Base-by-base conservation (phyloP, 2,329 filamentous ascomycete genomes). In the Epichloe scottii region DNA sequence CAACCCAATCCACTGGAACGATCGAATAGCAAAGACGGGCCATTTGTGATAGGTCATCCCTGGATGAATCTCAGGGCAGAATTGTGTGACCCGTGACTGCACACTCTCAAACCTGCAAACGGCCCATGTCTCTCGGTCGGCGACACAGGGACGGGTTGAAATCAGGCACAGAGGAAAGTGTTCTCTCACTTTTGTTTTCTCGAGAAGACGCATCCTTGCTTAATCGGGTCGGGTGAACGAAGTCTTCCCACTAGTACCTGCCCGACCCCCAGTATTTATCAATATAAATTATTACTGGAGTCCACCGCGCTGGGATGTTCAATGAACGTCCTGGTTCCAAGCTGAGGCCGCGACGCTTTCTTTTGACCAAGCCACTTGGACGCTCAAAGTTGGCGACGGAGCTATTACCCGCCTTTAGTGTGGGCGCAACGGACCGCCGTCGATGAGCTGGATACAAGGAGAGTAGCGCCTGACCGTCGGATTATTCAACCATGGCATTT, bases 121-220 rank as follows among this genome's bases (percentile, higher is more conserved):
- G 41, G 41, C n/a, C 21, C 41, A 43, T 43, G 41, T 30, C 41
- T 44, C 23, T 44, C 14, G 41, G 23, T 33, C 41, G 12, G 41
- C 15, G 23, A 34, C 40, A 26, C 14, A 11, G 23, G 7, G 48
- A 30, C 30, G n/a, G 19, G 11, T 30, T 17, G 39, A 23, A 21
- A 19, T n/a, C 33, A 47, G n/a, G 45, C 11, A 47, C 6, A 47
- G n/a, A 21, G 37, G 17, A 34, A 6, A 8, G 23, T 45, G n/a
- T 17, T 51, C 49, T 51, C 49, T 43, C 48, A 26, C 26, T 48
- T 47, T 56, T 57, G 56, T 58, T 59, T 45, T 35, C 57, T 53
- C 56, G 57, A 57, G 56, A 50, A 30, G 58, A 58, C 53, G 42
- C 41, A 44, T 48, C 57, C 43, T 56, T 56, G 21, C 58, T 55